A percentile compares a stretch with the other conserved stretches of the same genome.
phyloP scores from a whole-genome alignment of 2,329 filamentous ascomycete species.

The Penicillium oxalicum region DNA sequence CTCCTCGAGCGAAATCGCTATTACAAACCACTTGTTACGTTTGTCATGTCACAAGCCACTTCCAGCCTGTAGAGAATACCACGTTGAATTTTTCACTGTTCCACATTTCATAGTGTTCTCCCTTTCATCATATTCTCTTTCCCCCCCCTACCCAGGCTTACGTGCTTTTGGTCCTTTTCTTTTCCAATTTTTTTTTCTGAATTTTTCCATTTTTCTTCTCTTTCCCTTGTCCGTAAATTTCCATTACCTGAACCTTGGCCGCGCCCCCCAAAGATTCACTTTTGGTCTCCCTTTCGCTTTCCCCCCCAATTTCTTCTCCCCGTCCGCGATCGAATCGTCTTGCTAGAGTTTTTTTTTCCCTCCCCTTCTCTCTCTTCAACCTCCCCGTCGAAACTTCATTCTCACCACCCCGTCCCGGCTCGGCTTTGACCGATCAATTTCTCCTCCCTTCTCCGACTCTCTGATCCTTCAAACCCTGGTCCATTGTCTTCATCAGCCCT shows the following conservation, averaged over 20 bases:
- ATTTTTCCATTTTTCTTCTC: conserved; percentile 8
- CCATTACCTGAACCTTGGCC: conserved; percentile 14
- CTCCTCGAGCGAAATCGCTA: conserved; percentile 11
- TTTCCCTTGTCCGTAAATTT: conserved; percentile 1
- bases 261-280: conserved; percentile 13
- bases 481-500: conserved; percentile 1
- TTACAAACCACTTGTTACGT: background rate
- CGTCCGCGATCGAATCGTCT: conserved; percentile 12
- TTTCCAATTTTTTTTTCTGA: conserved; percentile 13
- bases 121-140: too few species aligned
- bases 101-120: background rate
- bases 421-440: background rate
- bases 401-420: background rate
- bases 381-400: conserved; percentile 6
- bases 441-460: background rate
- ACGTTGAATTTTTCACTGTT: conserved; percentile 10
- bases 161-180: conserved; percentile 11
- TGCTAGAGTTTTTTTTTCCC: conserved; percentile 14
- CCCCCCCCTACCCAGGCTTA: too few species aligned
- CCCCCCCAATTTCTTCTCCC: conserved; percentile 14
- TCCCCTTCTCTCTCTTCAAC: conserved; percentile 6
- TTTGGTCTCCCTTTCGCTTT: conserved; percentile 7
- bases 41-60: conserved; percentile 2
- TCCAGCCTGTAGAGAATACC: too few species aligned
- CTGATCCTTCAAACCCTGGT: background rate